phyloP scores from a whole-genome alignment of 2,329 filamentous ascomycete species.

The Fusarium sp. region DNA sequence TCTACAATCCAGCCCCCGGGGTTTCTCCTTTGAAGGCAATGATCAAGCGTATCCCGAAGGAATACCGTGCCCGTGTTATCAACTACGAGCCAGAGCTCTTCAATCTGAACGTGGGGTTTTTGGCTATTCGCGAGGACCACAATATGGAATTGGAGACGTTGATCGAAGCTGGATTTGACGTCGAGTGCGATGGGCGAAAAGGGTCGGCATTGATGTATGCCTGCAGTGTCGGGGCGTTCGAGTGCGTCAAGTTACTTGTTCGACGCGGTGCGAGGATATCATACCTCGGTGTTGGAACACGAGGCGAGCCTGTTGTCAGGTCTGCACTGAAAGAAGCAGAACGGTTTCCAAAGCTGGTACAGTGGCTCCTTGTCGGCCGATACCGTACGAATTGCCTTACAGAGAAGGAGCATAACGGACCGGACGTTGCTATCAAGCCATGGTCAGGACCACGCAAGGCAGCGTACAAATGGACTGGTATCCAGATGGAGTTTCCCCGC shows the following conservation, averaged over 20 bases:
- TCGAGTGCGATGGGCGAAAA: slow-evolving; percentile 22
- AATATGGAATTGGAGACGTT: slow-evolving; percentile 10
- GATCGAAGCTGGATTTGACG: slow-evolving; percentile 32
- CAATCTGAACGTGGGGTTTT: background rate
- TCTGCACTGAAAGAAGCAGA: slow-evolving; percentile 28
- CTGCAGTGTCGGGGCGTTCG: slow-evolving; percentile 16
- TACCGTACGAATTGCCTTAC: slow-evolving; percentile 18
- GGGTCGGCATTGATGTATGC: slow-evolving; percentile 42
- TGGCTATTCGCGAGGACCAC: slow-evolving; percentile 13
- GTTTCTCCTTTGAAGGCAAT: slow-evolving; percentile 10
- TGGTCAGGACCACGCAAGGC: slow-evolving; percentile 37
- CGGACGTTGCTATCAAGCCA: background rate
- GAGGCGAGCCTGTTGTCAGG: slow-evolving; percentile 14
- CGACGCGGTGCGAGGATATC: slow-evolving; percentile 28
- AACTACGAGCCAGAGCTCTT: slow-evolving; percentile 7
- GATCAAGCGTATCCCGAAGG: slow-evolving; percentile 29
- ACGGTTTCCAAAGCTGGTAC: slow-evolving; percentile 24
- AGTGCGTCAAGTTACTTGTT: slow-evolving; percentile 37
- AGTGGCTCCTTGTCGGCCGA: slow-evolving; percentile 37
- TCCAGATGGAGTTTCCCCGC: background rate
- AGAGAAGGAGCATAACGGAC: background rate
- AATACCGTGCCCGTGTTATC: slow-evolving; percentile 20
- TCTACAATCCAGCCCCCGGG: background rate
- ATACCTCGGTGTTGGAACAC: slow-evolving; percentile 18
- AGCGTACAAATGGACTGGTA: slow-evolving; percentile 9